A percentile compares a stretch with the other conserved stretches of the same genome.
phyloP scores from a whole-genome alignment of 2,329 filamentous ascomycete genomes.

The Trematosphaeria pertusa region DNA sequence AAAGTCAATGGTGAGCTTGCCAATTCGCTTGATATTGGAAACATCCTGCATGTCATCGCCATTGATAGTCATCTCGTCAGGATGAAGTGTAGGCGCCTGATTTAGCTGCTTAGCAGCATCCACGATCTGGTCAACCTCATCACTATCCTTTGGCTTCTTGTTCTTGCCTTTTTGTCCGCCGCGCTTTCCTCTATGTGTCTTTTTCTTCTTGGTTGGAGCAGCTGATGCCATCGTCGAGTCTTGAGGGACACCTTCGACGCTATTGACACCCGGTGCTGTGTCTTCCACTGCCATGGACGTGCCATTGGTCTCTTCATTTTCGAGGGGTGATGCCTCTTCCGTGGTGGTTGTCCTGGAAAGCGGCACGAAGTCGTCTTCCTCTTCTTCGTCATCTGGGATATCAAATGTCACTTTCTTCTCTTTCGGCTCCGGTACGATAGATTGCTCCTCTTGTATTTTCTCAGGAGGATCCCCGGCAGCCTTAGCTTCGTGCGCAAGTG shows the following conservation, averaged over 20 bases:
- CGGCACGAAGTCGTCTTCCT: conserved; percentile 35
- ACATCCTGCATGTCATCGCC: conserved; percentile 56
- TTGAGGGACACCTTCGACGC: conserved; percentile 27
- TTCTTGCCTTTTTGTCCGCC: conserved; percentile 56
- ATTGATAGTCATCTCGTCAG: conserved; percentile 49
- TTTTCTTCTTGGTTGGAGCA: conserved; percentile 55
- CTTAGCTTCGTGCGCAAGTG: too few relatives aligned
- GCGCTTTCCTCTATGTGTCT: conserved; percentile 57
- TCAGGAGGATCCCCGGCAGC: too few relatives aligned
- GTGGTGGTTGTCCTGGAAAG: conserved; percentile 44
- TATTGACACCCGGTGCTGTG: conserved; percentile 9
- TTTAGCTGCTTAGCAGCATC: conserved; percentile 50
- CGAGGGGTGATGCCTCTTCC: conserved; percentile 30
- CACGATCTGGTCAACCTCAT: conserved; percentile 47
- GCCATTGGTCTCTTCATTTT: conserved; percentile 20
- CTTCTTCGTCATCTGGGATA: conserved; percentile 41
- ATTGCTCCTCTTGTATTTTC: conserved; percentile 12
- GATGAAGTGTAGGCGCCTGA: conserved; percentile 41
- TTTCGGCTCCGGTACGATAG: conserved; percentile 26
- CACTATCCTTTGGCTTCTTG: conserved; percentile 46
- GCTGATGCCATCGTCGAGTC: conserved; percentile 27
- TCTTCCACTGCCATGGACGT: conserved; percentile 15
- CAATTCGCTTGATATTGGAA: conserved; percentile 62
- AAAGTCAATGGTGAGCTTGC: conserved; percentile 66
- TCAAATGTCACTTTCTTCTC: conserved; percentile 45